A percentile compares a stretch with the other conserved stretches of the same genome.
Conservation (phyloP, 768 basidiomycete species). For the Butyriboletus loyo region DNA sequence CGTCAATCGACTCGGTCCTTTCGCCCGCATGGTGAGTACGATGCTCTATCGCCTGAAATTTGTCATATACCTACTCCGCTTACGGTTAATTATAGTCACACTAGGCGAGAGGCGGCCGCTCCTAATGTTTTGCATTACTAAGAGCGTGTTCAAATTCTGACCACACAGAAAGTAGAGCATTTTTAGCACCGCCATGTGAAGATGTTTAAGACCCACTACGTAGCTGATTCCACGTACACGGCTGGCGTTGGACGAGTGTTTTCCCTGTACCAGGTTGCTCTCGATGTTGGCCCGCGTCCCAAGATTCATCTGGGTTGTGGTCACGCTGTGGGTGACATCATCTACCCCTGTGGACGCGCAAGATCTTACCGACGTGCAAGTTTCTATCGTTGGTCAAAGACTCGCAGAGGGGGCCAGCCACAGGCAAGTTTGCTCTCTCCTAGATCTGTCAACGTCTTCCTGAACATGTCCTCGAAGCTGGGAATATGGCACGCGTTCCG, state of each 20-base stretch:
- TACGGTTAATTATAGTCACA: neutral
- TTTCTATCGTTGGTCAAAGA: slow-evolving; percentile 34
- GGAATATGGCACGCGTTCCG: slow-evolving; percentile 50
- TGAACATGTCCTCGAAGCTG: slow-evolving; percentile 35
- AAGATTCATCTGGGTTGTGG: neutral
- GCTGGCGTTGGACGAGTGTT: neutral
- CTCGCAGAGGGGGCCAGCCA: slow-evolving; percentile 42
- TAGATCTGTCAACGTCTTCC: neutral
- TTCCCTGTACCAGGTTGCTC: neutral
- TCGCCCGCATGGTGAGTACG: neutral
- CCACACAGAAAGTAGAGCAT: neutral
- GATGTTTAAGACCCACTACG: neutral
- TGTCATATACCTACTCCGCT: neutral
- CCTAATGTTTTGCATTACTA: neutral
- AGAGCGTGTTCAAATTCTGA: neutral
- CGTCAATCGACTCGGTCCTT: neutral
- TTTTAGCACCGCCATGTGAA: neutral
- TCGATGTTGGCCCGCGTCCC: neutral
- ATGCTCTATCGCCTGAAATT: neutral
- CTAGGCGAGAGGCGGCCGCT: neutral
- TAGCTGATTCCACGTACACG: neutral
- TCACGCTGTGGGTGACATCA: slow-evolving; percentile 5
- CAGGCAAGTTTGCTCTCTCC: slow-evolving; percentile 29
- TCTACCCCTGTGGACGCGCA: slow-evolving; percentile 26
- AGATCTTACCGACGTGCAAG: slow-evolving; percentile 33